Evolutionary conservation across 257 asterid genomes (phyloP).

Genomic region (Solanum dulcamara): DNA sequence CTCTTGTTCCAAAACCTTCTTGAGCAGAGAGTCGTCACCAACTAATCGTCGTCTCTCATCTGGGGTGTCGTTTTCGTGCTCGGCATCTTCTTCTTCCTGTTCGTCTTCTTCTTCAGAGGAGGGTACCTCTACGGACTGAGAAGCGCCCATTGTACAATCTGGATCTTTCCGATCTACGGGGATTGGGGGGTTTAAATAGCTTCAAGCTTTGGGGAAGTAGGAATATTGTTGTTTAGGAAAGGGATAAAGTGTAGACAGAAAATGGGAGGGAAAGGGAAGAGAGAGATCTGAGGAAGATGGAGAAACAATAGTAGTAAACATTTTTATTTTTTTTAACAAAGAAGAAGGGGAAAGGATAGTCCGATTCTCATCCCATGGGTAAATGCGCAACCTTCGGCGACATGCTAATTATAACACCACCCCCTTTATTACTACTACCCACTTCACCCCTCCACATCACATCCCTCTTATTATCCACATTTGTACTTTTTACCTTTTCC

Average conservation of each 20-base stretch:
- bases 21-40: conserved; percentile 34
- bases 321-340: background rate
- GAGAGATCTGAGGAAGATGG: background rate
- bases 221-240: background rate
- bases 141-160: conserved; percentile 50
- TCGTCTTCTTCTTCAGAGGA: conserved; percentile 42
- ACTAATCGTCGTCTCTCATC: conserved; percentile 16
- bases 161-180: background rate
- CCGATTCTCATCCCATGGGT: background rate
- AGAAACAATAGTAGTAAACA: too few species aligned
- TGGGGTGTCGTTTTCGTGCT: conserved; percentile 24
- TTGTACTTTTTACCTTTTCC: too few species aligned
- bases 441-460: background rate
- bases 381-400: background rate
- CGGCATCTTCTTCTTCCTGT: conserved; percentile 18
- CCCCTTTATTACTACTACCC: background rate
- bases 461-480: background rate
- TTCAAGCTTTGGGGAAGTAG: background rate
- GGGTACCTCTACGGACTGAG: conserved; percentile 55
- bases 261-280: too few species aligned
- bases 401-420: too few species aligned
- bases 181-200: background rate
- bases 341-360: background rate
- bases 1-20: conserved; percentile 81
- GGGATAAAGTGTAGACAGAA: too few species aligned